These are phyloP conservation scores for Podospora pseudoanserina DNA, from an alignment of 495 filamentous ascomycete species.

Conservation along the genomic window DNA sequence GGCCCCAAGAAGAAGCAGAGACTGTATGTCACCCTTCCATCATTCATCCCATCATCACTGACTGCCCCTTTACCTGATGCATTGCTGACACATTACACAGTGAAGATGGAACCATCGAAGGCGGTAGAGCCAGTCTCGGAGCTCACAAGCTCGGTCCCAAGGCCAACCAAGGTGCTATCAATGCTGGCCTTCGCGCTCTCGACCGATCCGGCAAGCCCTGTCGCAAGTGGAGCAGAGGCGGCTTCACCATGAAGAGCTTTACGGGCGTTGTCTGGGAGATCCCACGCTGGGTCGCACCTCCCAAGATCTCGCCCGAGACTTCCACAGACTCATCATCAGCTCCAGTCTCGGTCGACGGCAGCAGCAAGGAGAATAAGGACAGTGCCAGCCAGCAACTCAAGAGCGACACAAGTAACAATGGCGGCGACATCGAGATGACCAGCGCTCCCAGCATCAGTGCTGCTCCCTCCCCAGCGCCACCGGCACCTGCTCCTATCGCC, in stretches of 20 bases:
- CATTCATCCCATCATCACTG: conserved; percentile 10
- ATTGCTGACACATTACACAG: conserved; percentile 30
- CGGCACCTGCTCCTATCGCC: conserved; percentile 14
- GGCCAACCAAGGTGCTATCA: conserved; percentile 96
- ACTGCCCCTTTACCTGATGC: not conserved
- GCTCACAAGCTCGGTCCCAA: conserved; percentile 88
- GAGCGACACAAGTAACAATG: conserved; percentile 68
- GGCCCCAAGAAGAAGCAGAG: conserved; percentile 92
- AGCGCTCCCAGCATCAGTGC: conserved; percentile 39
- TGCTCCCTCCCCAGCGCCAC: conserved; percentile 42
- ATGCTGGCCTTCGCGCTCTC: conserved; percentile 88
- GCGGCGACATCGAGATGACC: conserved; percentile 48
- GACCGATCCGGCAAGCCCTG: conserved; percentile 88
- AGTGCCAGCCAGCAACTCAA: conserved; percentile 55
- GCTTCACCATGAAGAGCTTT: conserved; percentile 84
- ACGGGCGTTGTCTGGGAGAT: conserved; percentile 85
- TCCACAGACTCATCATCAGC: conserved; percentile 31
- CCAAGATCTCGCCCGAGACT: conserved; percentile 44
- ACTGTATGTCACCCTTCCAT: conserved; percentile 62
- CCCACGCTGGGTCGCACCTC: conserved; percentile 75
- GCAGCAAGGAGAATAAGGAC: conserved; percentile 72
- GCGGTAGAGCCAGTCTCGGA: conserved; percentile 38
- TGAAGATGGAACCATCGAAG: conserved; percentile 59
- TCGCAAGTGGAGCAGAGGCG: conserved; percentile 82
- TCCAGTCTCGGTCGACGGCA: conserved; percentile 57